Conservation (phyloP, 2,329 filamentous ascomycete genomes). For the Neopestalotiopsis clavispora region DNA sequence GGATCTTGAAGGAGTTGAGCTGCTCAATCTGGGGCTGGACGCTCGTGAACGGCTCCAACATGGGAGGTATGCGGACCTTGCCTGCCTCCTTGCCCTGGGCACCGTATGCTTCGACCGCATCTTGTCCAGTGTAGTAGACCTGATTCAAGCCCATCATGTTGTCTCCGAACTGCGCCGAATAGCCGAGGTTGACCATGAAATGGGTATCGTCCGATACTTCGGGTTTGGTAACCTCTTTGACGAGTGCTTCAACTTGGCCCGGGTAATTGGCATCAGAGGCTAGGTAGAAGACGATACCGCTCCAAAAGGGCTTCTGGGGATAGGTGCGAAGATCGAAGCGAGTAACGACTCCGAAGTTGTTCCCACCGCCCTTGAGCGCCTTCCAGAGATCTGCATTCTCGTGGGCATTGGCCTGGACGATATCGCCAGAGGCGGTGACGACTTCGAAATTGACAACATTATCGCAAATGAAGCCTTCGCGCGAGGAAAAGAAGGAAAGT, state of each 20-base stretch:
- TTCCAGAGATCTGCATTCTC: constrained; percentile 54
- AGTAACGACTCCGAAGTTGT: constrained; percentile 50
- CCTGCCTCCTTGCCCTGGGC: neutral
- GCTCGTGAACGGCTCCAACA: neutral
- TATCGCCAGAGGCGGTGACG: constrained; percentile 43
- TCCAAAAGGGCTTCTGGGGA: constrained; percentile 8
- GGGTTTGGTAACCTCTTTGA: constrained; percentile 10
- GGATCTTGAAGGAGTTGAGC: neutral
- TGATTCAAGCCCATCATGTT: neutral
- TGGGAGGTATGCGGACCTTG: neutral
- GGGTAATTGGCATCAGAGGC: constrained; percentile 5
- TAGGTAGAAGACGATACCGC: constrained; percentile 12
- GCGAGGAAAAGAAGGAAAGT: neutral
- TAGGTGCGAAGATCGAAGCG: constrained; percentile 20
- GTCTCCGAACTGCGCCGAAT: neutral
- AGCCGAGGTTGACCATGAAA: constrained; percentile 14
- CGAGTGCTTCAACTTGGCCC: constrained; percentile 14
- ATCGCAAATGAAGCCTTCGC: neutral
- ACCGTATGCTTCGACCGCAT: neutral
- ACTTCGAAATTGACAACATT: constrained; percentile 41
- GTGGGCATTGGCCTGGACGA: constrained; percentile 43
- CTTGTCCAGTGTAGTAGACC: neutral
- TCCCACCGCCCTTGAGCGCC: constrained; percentile 55
- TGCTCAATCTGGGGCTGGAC: neutral
- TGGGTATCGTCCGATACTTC: constrained; percentile 9